Evolutionary conservation across 2,329 filamentous ascomycete genomes (phyloP).

Genomic region (Hymenoscyphus repandus): DNA sequence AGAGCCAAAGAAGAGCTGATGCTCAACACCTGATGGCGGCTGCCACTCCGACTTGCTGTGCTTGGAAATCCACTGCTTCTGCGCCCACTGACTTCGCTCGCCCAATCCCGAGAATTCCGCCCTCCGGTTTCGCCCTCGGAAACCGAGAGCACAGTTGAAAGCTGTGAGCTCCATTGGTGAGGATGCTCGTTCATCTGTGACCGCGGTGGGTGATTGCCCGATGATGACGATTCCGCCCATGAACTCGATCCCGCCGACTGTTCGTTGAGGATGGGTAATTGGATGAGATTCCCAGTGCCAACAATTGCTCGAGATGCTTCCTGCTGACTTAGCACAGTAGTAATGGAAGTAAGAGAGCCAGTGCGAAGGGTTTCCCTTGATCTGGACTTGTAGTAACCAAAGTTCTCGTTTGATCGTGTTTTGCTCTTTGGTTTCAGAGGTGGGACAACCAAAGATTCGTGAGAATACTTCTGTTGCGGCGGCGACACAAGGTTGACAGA

Average conservation of each 20-base stretch:
- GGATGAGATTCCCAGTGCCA: constrained; percentile 25
- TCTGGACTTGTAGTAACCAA: constrained; percentile 44
- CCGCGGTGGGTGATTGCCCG: constrained; percentile 27
- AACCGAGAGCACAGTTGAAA: constrained; percentile 60
- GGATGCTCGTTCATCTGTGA: constrained; percentile 43
- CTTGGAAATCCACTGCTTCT: constrained; percentile 40
- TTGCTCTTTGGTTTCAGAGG: constrained; percentile 46
- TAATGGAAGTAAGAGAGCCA: constrained; percentile 51
- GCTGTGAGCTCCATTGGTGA: constrained; percentile 59
- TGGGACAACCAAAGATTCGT: constrained; percentile 54
- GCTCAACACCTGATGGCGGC: constrained; percentile 51
- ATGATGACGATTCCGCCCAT: constrained; percentile 30
- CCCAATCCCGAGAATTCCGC: constrained; percentile 40
- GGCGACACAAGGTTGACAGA: constrained; percentile 27
- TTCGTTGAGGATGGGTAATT: constrained; percentile 21
- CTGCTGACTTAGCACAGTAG: constrained; percentile 41
- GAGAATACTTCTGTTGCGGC: constrained; percentile 44
- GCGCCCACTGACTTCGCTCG: constrained; percentile 34
- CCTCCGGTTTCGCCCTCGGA: constrained; percentile 46
- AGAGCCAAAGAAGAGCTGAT: constrained; percentile 44
- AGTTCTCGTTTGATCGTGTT: constrained; percentile 41
- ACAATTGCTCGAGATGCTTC: constrained; percentile 27
- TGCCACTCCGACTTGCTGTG: constrained; percentile 45
- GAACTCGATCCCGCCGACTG: constrained; percentile 26
- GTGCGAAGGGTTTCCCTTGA: constrained; percentile 50